Conservation (phyloP, 2,329 filamentous ascomycete species). For the Calcarisporium arbuscula region DNA sequence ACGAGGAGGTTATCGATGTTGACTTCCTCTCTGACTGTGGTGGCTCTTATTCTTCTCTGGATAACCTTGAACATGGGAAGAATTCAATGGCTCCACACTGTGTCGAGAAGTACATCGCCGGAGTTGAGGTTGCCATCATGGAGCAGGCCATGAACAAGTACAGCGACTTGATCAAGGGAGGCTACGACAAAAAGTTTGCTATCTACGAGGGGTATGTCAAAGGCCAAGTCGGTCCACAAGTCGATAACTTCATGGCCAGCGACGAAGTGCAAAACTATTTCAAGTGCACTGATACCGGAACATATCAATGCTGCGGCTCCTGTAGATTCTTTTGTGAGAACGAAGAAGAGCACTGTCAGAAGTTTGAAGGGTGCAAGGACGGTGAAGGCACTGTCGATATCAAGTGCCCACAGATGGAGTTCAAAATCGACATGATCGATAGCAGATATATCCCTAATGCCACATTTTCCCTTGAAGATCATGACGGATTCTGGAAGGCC, state of each 20-base stretch:
- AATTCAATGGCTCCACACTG: constrained; percentile 1
- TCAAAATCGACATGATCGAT: not conserved
- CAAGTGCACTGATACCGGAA: constrained; percentile 6
- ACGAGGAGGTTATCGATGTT: not conserved
- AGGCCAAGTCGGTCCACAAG: constrained; percentile 4
- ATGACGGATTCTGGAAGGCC: constrained; percentile 4
- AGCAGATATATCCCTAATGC: constrained; percentile 5
- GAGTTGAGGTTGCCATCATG: constrained; percentile 2
- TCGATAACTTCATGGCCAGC: constrained; percentile 9
- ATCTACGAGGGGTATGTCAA: constrained; percentile 7
- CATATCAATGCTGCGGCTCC: constrained; percentile 5
- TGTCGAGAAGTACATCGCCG: constrained; percentile 5
- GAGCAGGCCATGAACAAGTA: constrained; percentile 7
- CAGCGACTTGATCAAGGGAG: constrained; percentile 7
- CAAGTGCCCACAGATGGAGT: not conserved
- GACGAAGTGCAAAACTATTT: constrained; percentile 11
- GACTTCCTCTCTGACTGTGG: not conserved
- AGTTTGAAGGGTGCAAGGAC: not conserved
- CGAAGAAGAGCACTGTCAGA: constrained; percentile 1
- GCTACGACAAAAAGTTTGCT: constrained; percentile 12
- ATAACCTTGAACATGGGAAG: not conserved
- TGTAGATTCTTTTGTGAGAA: constrained; percentile 3
- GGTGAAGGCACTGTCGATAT: constrained; percentile 3
- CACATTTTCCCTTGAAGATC: too few relatives aligned
- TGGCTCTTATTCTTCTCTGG: not conserved